Evolutionary conservation across 2,329 filamentous ascomycete species (phyloP).

Genomic region (Aspergillus sp.): DNA sequence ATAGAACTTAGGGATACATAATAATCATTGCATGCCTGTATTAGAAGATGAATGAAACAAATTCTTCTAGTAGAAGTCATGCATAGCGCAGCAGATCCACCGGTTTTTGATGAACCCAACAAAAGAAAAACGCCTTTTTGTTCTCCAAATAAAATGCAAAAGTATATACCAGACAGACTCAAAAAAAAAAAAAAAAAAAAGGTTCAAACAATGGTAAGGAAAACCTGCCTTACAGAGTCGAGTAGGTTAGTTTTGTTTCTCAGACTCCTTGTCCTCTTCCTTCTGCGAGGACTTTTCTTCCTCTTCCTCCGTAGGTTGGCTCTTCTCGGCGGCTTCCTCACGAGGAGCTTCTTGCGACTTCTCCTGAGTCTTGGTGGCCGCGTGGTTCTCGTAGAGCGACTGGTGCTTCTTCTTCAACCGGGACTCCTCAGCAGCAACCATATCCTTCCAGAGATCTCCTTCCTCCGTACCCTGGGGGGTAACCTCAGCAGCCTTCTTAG

Average conservation of each 20-base stretch:
- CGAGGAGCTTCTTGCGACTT: neutral
- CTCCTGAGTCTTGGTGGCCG: slow-evolving; percentile 1
- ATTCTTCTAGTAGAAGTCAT: no score
- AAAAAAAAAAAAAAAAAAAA: no score
- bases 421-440: slow-evolving; percentile 45
- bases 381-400: slow-evolving; percentile 27
- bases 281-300: neutral
- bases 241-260: slow-evolving; percentile 2
- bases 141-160: neutral
- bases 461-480: slow-evolving; percentile 56
- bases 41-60: no score
- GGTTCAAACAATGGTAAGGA: no score
- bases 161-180: neutral
- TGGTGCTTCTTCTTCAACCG: slow-evolving; percentile 39
- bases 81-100: no score
- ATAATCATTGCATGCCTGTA: no score
- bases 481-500: slow-evolving; percentile 73
- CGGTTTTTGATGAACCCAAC: no score
- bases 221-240: slow-evolving; percentile 1
- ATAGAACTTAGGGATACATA: no score
- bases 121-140: slow-evolving; percentile 1
- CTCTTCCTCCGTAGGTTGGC: slow-evolving; percentile 4
- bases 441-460: slow-evolving; percentile 81
- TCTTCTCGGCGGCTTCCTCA: neutral
- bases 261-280: slow-evolving; percentile 6